Evolutionary conservation across 1,284 basidiomycete genomes (phyloP).

Genomic region (Naganishia liquefaciens): DNA sequence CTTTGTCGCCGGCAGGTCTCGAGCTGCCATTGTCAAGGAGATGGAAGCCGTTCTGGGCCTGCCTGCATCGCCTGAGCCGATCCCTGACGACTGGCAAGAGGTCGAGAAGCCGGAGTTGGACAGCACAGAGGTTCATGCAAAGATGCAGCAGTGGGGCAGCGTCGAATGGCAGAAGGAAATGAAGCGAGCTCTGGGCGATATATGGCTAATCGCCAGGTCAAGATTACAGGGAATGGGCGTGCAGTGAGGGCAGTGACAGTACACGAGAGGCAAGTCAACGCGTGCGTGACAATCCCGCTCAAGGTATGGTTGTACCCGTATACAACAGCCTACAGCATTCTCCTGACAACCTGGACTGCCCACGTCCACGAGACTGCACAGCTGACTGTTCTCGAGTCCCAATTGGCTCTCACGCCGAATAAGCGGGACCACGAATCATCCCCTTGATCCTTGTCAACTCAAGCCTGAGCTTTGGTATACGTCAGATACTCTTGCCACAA

Average conservation of each 20-base stretch:
- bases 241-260: constrained; percentile 32
- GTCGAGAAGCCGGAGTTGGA: constrained; percentile 54
- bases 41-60: constrained; percentile 67
- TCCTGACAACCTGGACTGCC: too few species aligned
- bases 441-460: neutral
- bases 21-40: constrained; percentile 71
- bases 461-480: constrained; percentile 5
- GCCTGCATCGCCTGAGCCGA: constrained; percentile 32
- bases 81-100: constrained; percentile 38
- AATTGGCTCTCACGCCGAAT: neutral
- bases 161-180: constrained; percentile 65
- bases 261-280: neutral
- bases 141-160: constrained; percentile 37
- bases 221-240: constrained; percentile 53
- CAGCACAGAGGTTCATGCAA: constrained; percentile 46
- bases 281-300: neutral
- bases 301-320: neutral
- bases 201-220: constrained; percentile 72
- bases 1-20: constrained; percentile 80
- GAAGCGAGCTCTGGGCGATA: constrained; percentile 68
- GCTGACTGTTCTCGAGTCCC: neutral
- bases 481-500: constrained; percentile 69
- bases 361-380: neutral
- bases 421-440: neutral
- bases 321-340: neutral